Percentiles rank a stretch among this genome's conserved stretches.
Evolutionary conservation across 1,284 basidiomycete genomes (phyloP).

Genomic region (Cutaneotrichosporon mucoides): DNA sequence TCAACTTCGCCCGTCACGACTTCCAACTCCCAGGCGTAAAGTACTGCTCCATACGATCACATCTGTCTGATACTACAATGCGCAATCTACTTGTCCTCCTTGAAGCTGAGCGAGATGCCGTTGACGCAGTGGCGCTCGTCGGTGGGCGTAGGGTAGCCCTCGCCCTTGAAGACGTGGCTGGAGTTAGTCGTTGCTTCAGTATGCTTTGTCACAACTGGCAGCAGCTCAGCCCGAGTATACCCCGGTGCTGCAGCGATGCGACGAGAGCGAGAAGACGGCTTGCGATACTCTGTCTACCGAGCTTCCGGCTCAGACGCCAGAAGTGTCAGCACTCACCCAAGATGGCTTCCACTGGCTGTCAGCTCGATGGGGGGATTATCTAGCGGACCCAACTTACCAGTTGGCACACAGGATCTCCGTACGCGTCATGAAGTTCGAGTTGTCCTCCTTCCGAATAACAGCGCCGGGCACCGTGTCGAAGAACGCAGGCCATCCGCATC

Average conservation of each 20-base stretch:
- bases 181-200: too few species aligned
- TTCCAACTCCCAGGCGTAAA: too few species aligned
- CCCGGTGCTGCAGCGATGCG: too few species aligned
- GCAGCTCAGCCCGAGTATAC: too few species aligned
- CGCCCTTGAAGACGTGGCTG: slow-evolving; percentile 81
- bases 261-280: too few species aligned
- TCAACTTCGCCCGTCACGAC: too few species aligned
- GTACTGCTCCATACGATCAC: too few species aligned
- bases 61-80: slow-evolving; percentile 3
- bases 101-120: slow-evolving; percentile 77
- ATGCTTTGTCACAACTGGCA: too few species aligned
- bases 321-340: slow-evolving; percentile 57
- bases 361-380: too few species aligned
- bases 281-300: too few species aligned
- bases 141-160: slow-evolving; percentile 55
- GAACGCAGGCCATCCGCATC: slow-evolving; percentile 97
- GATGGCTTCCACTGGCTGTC: slow-evolving; percentile 71
- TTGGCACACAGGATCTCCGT: slow-evolving; percentile 49
- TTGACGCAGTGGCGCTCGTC: slow-evolving; percentile 71
- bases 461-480: slow-evolving; percentile 91
- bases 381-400: too few species aligned
- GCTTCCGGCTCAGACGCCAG: too few species aligned
- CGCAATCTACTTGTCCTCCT: slow-evolving; percentile 53
- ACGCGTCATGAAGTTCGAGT: slow-evolving; percentile 49
- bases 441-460: slow-evolving; percentile 57